Base-by-base conservation (phyloP, 2,329 filamentous ascomycete species). In the Passalora sequoiae region DNA sequence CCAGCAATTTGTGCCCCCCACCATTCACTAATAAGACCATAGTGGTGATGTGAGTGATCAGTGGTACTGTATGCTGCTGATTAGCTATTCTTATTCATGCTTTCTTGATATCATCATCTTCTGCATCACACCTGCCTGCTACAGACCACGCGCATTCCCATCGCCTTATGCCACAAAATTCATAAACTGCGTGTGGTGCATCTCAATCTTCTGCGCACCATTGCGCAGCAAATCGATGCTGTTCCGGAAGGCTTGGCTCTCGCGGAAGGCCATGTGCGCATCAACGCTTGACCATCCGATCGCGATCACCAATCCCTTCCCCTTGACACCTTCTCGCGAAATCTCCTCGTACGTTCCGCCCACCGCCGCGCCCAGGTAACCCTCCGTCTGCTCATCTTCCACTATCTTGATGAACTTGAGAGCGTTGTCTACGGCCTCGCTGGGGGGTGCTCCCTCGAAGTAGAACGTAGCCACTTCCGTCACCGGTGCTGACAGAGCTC, bases 231-330 rank as follows among this genome's bases (percentile, higher is more conserved):
- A 57, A 37, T 46, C 44, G 45, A 74, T 68, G 12, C 65, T 60
- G 16, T 64, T 58, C 24, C 54, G 58, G 56, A 77, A 78, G 19
- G 59, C 63, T 48, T 68, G 60, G 20, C 69, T 70, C 50, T 72
- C 61, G 41, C 68, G 62, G 22, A 67, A 74, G 37, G 59, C 59
- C 65, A 69, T 61, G 58, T 79, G 76, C 36, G 62, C 64, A 25
- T 75, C 70, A 15, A 73, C 63, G 52, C 64, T 72, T 38, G 69
- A 60, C 76, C 76, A 80, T 4, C 75, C 76, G 41, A 76, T 61
- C 13, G 66, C 63, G n/a, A 68, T 45, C 3, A 71, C 53, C 52
- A 68, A 67, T 43, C 69, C 58, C 42, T 66, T 66, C 8, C 68
- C 72, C 51, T 67, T 59, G 3, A 62, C 60, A 3, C 64, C 63